Evolutionary conservation across 345 rosid genomes (phyloP).

Genomic region (Citrus sp.): DNA sequence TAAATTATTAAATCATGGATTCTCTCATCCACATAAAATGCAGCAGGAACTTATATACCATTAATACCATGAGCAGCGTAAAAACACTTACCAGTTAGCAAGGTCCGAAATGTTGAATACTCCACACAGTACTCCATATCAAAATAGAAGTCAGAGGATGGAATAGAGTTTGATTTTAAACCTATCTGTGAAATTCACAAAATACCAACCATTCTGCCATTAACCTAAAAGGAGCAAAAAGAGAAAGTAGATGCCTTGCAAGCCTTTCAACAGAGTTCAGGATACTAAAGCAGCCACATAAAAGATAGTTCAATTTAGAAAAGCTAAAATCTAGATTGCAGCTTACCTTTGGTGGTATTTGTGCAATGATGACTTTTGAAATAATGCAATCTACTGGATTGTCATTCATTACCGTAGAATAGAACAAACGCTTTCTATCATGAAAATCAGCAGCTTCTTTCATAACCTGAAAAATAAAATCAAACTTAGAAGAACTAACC

Average conservation of each 20-base stretch:
- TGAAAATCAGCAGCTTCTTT: conserved; percentile 57
- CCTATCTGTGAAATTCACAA: conserved; percentile 49
- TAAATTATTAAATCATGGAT: neutral
- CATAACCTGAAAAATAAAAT: conserved; percentile 50
- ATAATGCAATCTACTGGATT: conserved; percentile 79
- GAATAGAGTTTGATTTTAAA: conserved; percentile 33
- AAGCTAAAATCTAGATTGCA: neutral
- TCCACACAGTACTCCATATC: conserved; percentile 94
- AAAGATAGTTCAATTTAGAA: neutral
- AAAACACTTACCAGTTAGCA: conserved; percentile 47
- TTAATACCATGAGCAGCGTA: conserved; percentile 4
- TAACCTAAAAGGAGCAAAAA: neutral
- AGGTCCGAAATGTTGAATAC: conserved; percentile 74
- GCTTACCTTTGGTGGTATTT: conserved; percentile 57
- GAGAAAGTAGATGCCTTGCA: neutral
- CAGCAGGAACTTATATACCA: conserved; percentile 2
- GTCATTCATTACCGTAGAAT: conserved; percentile 87
- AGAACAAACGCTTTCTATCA: conserved; percentile 73
- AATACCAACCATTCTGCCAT: conserved; percentile 8
- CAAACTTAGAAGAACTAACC: conserved; percentile 6
- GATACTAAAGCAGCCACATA: neutral
- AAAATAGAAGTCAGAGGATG: conserved; percentile 60
- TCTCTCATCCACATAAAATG: neutral
- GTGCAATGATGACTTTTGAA: conserved; percentile 62
- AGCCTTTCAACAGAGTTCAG: conserved; percentile 2